A percentile compares a stretch with the other conserved stretches of the same genome.
Conservation (phyloP, 2,329 filamentous ascomycete species). For the Plectosphaerella cucumerina region DNA sequence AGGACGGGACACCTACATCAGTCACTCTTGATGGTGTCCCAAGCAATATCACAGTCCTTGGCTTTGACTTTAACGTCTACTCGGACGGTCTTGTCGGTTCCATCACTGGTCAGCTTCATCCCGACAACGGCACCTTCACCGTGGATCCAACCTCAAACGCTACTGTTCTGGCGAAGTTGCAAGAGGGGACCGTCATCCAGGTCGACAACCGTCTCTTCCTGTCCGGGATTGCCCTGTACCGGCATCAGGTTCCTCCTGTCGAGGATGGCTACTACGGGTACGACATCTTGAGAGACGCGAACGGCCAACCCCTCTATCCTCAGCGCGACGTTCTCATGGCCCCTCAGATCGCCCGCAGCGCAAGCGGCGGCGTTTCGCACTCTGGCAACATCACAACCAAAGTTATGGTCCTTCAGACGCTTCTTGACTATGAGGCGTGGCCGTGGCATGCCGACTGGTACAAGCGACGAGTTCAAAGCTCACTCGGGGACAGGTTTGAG, state of each 20-base stretch:
- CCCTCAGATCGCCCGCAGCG: not conserved
- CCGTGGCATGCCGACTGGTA: slow-evolving; percentile 21
- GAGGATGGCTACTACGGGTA: slow-evolving; percentile 5
- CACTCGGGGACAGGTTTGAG: slow-evolving; percentile 6
- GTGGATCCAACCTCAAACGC: too few relatives aligned
- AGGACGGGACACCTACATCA: not conserved
- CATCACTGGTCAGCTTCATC: too few relatives aligned
- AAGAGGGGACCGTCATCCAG: too few relatives aligned
- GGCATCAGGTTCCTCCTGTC: slow-evolving; percentile 11
- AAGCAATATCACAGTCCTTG: not conserved
- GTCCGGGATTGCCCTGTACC: slow-evolving; percentile 8
- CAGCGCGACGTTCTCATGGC: slow-evolving; percentile 5
- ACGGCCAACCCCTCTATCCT: slow-evolving; percentile 9
- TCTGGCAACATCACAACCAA: slow-evolving; percentile 13
- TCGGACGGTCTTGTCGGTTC: not conserved
- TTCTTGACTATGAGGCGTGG: slow-evolving; percentile 15
- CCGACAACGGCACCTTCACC: too few relatives aligned
- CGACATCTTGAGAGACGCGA: slow-evolving; percentile 2
- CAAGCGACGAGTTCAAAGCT: slow-evolving; percentile 6
- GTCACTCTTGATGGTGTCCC: not conserved
- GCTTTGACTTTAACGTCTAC: slow-evolving; percentile 3
- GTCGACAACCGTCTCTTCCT: slow-evolving; percentile 11
- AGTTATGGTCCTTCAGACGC: slow-evolving; percentile 14
- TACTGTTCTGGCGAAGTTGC: too few relatives aligned
- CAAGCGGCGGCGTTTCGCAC: slow-evolving; percentile 4